Evolutionary conservation across 345 rosid species (phyloP), one percentile per base, ranked within the genome.

Genomic region (Dipteronia dyeriana): DNA sequence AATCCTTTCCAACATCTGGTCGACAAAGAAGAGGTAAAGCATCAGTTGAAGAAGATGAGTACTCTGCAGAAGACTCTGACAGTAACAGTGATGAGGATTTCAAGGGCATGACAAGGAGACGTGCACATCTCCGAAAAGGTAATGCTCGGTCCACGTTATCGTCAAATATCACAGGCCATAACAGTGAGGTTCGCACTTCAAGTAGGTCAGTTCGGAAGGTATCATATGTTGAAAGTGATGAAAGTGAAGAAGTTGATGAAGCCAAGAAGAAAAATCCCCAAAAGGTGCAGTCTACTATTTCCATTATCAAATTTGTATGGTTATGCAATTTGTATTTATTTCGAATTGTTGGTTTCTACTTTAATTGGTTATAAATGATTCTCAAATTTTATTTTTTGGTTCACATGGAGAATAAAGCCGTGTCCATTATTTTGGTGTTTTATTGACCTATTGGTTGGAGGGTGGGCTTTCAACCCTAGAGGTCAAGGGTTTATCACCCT

Each of bases 181-280:
- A 82, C 81, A 88, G 76, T 69, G 98, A 97, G 85, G 91, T 92
- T 70, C 97, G 99, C 74, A 88, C 91, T 79, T 97, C 99, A 72
- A 87, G 85, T 79, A 86, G 99, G 89, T 89, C 98, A 29, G 88
- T 90, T 79, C 92, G 96, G 72, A 97, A 97, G 88, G 98, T 97
- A 59, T 97, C 99, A 41, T 97, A 97, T 90, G 98, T 88, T 67
- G 99, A 97, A 87, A 97, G 98, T 82, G 99, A 97, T 66, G 99
- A 92, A 85, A 97, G 98, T 80, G 99, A 97, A 87, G 98, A 92
- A 64, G 74, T 81, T 75, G 97, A 91, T 84, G 98, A 94, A 82
- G 89, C 88, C 76, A 94, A 81, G 86, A 92, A 83, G 89, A 92
- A 86, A 65, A 94, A 91, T 81, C 71, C 76, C 19, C 98, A 80